Evolutionary conservation across 495 filamentous ascomycete species (phyloP).

Genomic region (Neurospora sp.): DNA sequence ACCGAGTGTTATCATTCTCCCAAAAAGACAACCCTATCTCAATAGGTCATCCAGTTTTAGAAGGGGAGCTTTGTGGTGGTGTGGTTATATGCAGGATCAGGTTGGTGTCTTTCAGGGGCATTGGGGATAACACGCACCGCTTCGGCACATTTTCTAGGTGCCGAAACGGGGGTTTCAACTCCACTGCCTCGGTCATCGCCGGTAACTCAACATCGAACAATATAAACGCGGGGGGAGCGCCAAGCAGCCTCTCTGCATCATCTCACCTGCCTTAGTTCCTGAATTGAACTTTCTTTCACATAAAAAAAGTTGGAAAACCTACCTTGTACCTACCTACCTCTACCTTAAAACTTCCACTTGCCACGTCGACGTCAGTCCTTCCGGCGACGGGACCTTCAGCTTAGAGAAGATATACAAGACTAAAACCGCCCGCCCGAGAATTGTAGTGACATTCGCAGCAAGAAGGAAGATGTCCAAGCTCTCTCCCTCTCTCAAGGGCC

Average conservation of each 20-base stretch:
- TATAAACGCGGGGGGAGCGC: neutral
- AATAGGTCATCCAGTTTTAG: neutral
- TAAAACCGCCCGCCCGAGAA: neutral
- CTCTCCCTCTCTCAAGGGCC: constrained; percentile 54
- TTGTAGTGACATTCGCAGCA: neutral
- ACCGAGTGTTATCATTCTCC: neutral
- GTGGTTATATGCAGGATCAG: neutral
- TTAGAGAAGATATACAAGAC: neutral
- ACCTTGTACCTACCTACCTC: neutral
- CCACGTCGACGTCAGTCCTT: neutral
- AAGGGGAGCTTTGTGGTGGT: neutral
- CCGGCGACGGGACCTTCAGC: too few species aligned
- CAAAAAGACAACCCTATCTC: neutral
- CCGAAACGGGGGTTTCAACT: neutral
- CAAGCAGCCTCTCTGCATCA: neutral
- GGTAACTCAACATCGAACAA: neutral
- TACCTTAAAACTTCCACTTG: neutral
- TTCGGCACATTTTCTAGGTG: neutral
- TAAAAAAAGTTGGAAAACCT: neutral
- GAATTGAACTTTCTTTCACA: neutral
- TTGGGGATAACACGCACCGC: neutral
- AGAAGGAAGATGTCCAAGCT: constrained; percentile 54
- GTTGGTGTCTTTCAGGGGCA: neutral
- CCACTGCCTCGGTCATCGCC: neutral
- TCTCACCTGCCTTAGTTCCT: neutral